Conservation (phyloP, 139 green algal genomes). For the Auxenochlorella protothecoides region DNA sequence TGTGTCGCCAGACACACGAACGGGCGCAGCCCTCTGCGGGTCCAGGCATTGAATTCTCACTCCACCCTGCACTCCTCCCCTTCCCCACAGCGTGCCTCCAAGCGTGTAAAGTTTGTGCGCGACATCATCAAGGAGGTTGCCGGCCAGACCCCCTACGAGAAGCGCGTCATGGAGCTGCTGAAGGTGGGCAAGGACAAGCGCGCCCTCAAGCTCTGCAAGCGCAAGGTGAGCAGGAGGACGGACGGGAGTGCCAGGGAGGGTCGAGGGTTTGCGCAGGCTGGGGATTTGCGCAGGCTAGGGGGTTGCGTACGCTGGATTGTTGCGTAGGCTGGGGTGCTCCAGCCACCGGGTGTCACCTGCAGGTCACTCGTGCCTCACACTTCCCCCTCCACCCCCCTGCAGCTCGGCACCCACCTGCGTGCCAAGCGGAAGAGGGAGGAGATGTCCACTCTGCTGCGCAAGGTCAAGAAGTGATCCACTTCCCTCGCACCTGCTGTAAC, state of each 20-base stretch:
- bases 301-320: too few relatives aligned
- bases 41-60: too few relatives aligned
- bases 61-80: background rate
- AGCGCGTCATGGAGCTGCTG: constrained; percentile 84
- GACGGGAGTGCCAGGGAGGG: background rate
- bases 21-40: too few relatives aligned
- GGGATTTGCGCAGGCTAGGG: too few relatives aligned
- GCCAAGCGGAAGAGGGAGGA: constrained; percentile 96
- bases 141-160: constrained; percentile 91
- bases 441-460: constrained; percentile 66
- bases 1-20: too few relatives aligned
- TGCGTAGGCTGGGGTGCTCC: too few relatives aligned
- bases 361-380: too few relatives aligned
- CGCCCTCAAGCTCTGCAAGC: constrained; percentile 91
- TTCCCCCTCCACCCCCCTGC: background rate
- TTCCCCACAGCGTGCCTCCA: constrained; percentile 48
- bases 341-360: too few relatives aligned
- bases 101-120: constrained; percentile 80
- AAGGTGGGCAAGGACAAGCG: constrained; percentile 94
- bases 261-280: too few relatives aligned
- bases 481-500: too few relatives aligned
- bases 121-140: constrained; percentile 84
- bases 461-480: constrained; percentile 57
- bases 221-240: constrained; percentile 57
- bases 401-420: constrained; percentile 90